phyloP scores from a whole-genome alignment of 805 yeast species.

The Zygosaccharomyces bailii region DNA sequence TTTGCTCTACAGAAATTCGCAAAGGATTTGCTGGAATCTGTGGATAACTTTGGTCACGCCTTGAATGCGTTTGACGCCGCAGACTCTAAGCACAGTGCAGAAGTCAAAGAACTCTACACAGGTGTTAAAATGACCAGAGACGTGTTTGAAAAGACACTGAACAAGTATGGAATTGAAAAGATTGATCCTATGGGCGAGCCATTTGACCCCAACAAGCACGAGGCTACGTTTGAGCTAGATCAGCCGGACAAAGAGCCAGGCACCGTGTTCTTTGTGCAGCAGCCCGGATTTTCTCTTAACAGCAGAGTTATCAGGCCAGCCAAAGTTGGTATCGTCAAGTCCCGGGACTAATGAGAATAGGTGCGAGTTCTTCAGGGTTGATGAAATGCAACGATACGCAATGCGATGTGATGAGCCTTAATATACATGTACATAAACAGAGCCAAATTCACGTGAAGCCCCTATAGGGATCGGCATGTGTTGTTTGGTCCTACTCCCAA shows the following conservation, averaged over 20 bases:
- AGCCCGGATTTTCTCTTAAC: slow-evolving; percentile 80
- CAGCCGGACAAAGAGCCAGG: slow-evolving; percentile 89
- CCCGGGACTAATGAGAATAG: slow-evolving; percentile 15
- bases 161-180: slow-evolving; percentile 74
- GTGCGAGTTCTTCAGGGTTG: neutral
- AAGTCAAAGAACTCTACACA: slow-evolving; percentile 71
- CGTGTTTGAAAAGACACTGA: slow-evolving; percentile 78
- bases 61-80: slow-evolving; percentile 66
- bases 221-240: slow-evolving; percentile 85
- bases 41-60: slow-evolving; percentile 89
- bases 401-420: slow-evolving; percentile 3
- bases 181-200: slow-evolving; percentile 79
- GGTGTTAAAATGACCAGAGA: slow-evolving; percentile 90
- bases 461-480: neutral
- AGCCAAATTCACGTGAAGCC: neutral
- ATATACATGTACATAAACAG: slow-evolving; percentile 1
- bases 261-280: slow-evolving; percentile 89
- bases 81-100: slow-evolving; percentile 53
- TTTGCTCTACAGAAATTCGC: slow-evolving; percentile 92
- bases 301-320: slow-evolving; percentile 91
- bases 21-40: slow-evolving; percentile 80
- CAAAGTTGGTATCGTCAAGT: slow-evolving; percentile 89
- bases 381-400: slow-evolving; percentile 2
- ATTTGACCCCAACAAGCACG: slow-evolving; percentile 90
- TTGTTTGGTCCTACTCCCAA: neutral